A percentile compares a stretch with the other conserved stretches of the same genome.
These are phyloP conservation scores for Oemleria cerasiformis DNA, from an alignment of 306 rosid species.

Conservation along the genomic window DNA sequence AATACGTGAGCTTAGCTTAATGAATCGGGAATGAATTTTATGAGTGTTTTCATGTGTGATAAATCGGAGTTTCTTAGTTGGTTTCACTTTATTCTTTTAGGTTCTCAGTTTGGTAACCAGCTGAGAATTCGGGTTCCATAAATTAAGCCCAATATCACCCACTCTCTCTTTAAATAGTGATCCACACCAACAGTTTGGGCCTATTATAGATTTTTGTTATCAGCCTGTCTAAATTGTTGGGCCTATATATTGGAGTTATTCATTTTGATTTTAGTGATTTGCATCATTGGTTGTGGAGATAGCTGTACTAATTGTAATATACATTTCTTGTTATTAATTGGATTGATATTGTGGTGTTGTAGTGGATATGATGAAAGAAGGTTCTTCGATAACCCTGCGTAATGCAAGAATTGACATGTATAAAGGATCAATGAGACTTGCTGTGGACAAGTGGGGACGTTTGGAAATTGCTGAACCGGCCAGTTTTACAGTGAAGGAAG, in stretches of 20 bases:
- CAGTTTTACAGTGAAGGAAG: constrained; percentile 40
- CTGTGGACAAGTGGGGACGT: constrained; percentile 50
- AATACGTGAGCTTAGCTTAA: neutral
- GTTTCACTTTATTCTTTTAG: neutral
- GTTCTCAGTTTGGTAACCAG: neutral
- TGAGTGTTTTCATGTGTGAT: neutral
- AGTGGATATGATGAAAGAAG: constrained; percentile 46
- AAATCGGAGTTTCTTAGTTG: neutral
- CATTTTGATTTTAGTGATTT: neutral
- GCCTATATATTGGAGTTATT: neutral
- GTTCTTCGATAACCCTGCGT: constrained; percentile 32
- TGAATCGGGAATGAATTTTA: neutral
- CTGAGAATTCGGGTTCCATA: neutral
- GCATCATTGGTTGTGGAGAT: neutral
- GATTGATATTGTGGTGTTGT: neutral
- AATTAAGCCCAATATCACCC: neutral
- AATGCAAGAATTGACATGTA: constrained; percentile 46
- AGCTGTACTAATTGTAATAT: neutral
- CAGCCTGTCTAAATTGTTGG: neutral
- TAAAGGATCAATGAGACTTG: constrained; percentile 50
- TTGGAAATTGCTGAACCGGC: constrained; percentile 44
- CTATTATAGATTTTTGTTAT: neutral
- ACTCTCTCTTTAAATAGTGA: neutral
- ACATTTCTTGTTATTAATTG: neutral
- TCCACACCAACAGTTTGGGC: neutral